Evolutionary conservation across 108 stramenopile species (phyloP).

Genomic region (Licmophora abbreviata): DNA sequence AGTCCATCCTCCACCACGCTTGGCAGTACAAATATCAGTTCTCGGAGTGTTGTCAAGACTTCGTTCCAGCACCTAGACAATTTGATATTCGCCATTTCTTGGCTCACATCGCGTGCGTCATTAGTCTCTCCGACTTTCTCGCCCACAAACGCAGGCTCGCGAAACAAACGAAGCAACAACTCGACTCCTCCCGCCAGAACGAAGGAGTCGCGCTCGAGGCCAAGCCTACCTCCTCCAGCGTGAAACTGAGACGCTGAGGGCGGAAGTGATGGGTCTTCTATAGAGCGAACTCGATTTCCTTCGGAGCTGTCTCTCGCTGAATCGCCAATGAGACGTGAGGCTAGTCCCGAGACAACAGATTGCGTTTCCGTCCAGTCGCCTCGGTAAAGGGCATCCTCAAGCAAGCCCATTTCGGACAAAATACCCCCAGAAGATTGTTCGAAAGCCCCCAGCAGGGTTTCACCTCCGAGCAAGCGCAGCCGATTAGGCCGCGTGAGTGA

Average conservation of each 20-base stretch:
- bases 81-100: slow-evolving; percentile 26
- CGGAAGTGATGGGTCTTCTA: slow-evolving; percentile 34
- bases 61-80: slow-evolving; percentile 60
- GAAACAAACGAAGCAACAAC: slow-evolving; percentile 31
- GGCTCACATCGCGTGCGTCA: slow-evolving; percentile 41
- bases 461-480: slow-evolving; percentile 24
- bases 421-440: slow-evolving; percentile 46
- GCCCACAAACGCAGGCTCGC: slow-evolving; percentile 44
- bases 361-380: slow-evolving; percentile 54
- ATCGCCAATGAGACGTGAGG: slow-evolving; percentile 41
- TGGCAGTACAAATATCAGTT: slow-evolving; percentile 42
- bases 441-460: slow-evolving; percentile 18
- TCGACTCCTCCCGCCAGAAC: slow-evolving; percentile 33
- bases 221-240: slow-evolving; percentile 42
- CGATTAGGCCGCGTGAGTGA: neutral
- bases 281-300: neutral
- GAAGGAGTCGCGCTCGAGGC: slow-evolving; percentile 54
- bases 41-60: slow-evolving; percentile 43
- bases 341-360: slow-evolving; percentile 30
- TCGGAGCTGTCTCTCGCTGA: too few relatives aligned
- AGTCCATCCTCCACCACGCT: slow-evolving; percentile 27
- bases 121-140: slow-evolving; percentile 22
- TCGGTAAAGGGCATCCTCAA: slow-evolving; percentile 31
- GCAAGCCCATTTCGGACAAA: slow-evolving; percentile 30
- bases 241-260: slow-evolving; percentile 31